Percentiles rank a stretch among this genome's conserved stretches.
phyloP scores from a whole-genome alignment of 2,329 filamentous ascomycete species.

The Phaeosphaeriaceae sp. region DNA sequence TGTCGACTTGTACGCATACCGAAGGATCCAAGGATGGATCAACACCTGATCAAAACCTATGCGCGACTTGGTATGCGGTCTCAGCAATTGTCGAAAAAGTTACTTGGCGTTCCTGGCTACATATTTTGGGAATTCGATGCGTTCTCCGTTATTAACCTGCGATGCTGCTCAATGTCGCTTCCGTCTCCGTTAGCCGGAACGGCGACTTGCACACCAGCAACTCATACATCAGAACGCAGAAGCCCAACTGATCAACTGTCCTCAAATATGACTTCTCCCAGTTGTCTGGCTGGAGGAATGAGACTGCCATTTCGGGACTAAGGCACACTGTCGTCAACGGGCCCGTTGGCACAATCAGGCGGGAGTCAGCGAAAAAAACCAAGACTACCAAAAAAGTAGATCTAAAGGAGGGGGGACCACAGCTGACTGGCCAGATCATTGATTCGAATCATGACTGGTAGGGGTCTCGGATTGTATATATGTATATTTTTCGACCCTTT shows the following conservation, averaged over 20 bases:
- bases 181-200: slow-evolving; percentile 87
- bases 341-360: background rate
- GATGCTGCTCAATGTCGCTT: slow-evolving; percentile 83
- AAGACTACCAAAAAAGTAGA: background rate
- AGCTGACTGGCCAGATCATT: background rate
- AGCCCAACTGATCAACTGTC: slow-evolving; percentile 91
- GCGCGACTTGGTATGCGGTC: slow-evolving; percentile 82
- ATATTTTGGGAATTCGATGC: slow-evolving; percentile 82
- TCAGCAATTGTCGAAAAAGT: slow-evolving; percentile 63
- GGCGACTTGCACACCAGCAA: slow-evolving; percentile 91
- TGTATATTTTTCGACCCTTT: background rate
- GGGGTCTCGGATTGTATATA: background rate
- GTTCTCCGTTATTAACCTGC: slow-evolving; percentile 73
- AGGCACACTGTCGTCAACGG: slow-evolving; percentile 63
- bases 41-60: too few relatives aligned
- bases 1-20: slow-evolving; percentile 54
- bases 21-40: slow-evolving; percentile 85
- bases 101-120: slow-evolving; percentile 86
- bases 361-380: background rate
- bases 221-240: slow-evolving; percentile 93
- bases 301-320: slow-evolving; percentile 85
- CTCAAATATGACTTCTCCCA: slow-evolving; percentile 86
- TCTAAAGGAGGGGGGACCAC: background rate
- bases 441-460: background rate
- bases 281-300: slow-evolving; percentile 52